Base-by-base conservation (phyloP, 192 early-diverging fungal species). In the Coemansia sp. region DNA sequence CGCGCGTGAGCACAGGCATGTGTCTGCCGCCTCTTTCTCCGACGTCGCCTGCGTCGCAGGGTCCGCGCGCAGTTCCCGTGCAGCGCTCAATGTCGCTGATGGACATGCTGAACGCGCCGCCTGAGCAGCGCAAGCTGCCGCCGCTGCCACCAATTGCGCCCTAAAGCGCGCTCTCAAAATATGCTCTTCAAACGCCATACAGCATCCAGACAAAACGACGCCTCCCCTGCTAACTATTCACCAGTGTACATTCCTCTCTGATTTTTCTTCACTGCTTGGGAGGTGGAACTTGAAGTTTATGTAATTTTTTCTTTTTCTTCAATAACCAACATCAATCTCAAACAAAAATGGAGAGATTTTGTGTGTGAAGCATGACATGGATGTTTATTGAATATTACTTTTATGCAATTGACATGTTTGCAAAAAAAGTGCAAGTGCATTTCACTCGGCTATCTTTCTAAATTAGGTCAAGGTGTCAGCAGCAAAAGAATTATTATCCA, bases 71-170 rank as follows among this genome's bases (percentile, higher is more conserved):
- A 17, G 17, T 29, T 4, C 52, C 76, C 22, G 70, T 63, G 56
- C 60, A 63, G 35, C 70, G 76, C 45, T 63, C 77, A 23, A 71
- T 80, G 77, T 80, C 77, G 32, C 52, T 80, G 59, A 71, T 80
- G 77, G 77, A 70, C 24, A 25, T 80, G 69, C 72, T 80, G 29
- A 74, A 80, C 56, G 77, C 72, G 4, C 72, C 77, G 57, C 77
- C 77, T 0, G 68, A 80, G 72, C 65, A 80, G 51, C 77, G 77
- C 65, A 80, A 37, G 61, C 77, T 80, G 9, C 77, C 77, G 7
- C 77, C 77, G 48, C 67, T 74, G 38, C 72, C 77, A 2, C 41
- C 74, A 21, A 53, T 65, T 21, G 58, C 51, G 6, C 64, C 67
- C 43, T 49, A 7, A 49, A 17, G n/a, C 47, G n/a, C 14, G 5